These are phyloP conservation scores for Alternaria atra DNA, from an alignment of 2,329 filamentous ascomycete species.

Conservation along the genomic window DNA sequence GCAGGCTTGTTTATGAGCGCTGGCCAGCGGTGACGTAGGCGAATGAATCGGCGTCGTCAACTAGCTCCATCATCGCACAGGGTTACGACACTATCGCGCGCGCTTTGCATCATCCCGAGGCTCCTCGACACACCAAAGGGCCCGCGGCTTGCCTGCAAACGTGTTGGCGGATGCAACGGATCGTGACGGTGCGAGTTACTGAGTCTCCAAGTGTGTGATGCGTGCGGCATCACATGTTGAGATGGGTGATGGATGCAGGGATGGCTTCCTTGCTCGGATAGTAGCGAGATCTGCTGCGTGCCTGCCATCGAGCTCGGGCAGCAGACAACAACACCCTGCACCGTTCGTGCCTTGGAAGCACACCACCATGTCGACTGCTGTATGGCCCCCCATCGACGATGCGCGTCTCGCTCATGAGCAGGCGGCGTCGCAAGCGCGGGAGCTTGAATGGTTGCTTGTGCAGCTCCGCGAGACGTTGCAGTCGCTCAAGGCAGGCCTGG, in stretches of 20 bases:
- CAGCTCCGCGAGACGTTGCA: slow-evolving; percentile 69
- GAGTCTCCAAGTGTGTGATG: not conserved
- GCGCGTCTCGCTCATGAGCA: slow-evolving; percentile 62
- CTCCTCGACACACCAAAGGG: slow-evolving; percentile 7
- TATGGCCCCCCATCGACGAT: slow-evolving; percentile 66
- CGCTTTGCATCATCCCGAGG: slow-evolving; percentile 30
- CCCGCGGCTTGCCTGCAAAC: slow-evolving; percentile 12
- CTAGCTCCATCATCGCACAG: slow-evolving; percentile 25
- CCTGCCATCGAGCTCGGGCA: slow-evolving; percentile 13
- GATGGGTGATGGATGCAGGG: slow-evolving; percentile 10
- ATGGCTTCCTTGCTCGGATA: slow-evolving; percentile 17
- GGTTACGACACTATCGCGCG: slow-evolving; percentile 8
- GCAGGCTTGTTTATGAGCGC: slow-evolving; percentile 30
- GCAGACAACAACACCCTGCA: slow-evolving; percentile 3
- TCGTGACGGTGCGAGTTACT: not conserved
- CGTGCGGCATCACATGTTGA: not conserved
- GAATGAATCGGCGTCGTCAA: slow-evolving; percentile 8
- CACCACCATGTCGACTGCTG: slow-evolving; percentile 65
- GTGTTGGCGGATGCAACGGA: not conserved
- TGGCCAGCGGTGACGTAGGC: slow-evolving; percentile 29
- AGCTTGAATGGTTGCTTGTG: slow-evolving; percentile 71
- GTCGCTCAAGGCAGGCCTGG: slow-evolving; percentile 74
- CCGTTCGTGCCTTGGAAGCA: slow-evolving; percentile 5
- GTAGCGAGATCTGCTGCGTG: slow-evolving; percentile 24
- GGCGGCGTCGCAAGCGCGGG: slow-evolving; percentile 62